These are phyloP conservation scores for Schwanniomyces pseudopolymorphus DNA, from an alignment of 805 yeast genomes.

Conservation along the genomic window DNA sequence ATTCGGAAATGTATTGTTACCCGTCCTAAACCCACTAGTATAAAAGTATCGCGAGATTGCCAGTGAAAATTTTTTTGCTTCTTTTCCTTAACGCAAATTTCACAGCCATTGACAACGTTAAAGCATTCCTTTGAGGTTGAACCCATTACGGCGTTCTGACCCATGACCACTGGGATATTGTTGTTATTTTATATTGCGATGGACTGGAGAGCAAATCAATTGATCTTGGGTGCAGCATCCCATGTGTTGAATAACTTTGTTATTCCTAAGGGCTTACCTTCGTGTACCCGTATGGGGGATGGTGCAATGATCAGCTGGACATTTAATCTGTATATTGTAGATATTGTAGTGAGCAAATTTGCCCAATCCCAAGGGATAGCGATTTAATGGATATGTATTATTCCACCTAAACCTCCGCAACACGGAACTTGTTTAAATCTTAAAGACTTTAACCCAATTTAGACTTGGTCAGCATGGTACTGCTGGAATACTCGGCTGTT, in stretches of 20 bases:
- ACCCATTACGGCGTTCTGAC: conserved; percentile 62
- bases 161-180: conserved; percentile 68
- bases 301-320: conserved; percentile 66
- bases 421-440: no score
- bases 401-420: no score
- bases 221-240: conserved; percentile 76
- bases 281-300: conserved; percentile 73
- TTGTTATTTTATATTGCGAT: conserved; percentile 42
- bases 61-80: conserved; percentile 2
- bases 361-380: no score
- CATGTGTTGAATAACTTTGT: conserved; percentile 47
- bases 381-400: no score
- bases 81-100: conserved; percentile 52
- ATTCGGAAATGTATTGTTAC: conserved; percentile 13
- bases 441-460: no score
- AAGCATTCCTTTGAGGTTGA: conserved; percentile 71
- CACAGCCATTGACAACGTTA: conserved; percentile 63
- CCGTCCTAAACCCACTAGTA: conserved; percentile 14
- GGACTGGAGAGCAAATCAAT: conserved; percentile 63
- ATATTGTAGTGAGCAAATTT: background rate
- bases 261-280: conserved; percentile 67
- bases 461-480: no score
- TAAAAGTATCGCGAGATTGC: background rate
- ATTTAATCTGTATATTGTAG: conserved; percentile 10
- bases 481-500: no score